Base-by-base conservation (phyloP, 2,329 filamentous ascomycete genomes). In the Fusarium compactum region DNA sequence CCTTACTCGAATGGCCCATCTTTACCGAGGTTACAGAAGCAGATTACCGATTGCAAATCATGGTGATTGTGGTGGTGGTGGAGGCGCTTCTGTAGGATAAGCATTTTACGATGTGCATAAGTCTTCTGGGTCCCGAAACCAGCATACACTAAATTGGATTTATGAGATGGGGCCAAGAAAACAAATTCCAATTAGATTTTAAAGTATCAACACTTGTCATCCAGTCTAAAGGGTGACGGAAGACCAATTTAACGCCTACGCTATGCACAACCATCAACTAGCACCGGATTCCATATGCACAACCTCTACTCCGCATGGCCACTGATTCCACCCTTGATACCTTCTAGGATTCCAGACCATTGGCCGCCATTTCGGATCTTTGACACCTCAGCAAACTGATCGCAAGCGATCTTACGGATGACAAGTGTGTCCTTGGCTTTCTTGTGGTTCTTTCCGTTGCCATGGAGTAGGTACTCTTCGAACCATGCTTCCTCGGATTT, bases 401-500 rank as follows among this genome's bases (percentile, higher is more conserved):
- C 91, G 14, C 86, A 90, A 2, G 90, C 89, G 66, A 96, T 89
- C 67, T 86, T 88, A 71, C 92, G 88, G 85, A 94, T 91, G 71
- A 94, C 84, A 3, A 94, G 83, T 1, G 91, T 92, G 73, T 95
- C 93, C 76, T 88, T 90, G 6, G 91, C 89, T 25, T 87, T 88
- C 68, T 86, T 88, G 10, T 91, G 80, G 44, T 83, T 85, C 74
- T 88, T 89, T 4, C 91, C 92, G 46, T 89, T 88, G 14, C 91
- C 91, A 7, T 83, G 82, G 0, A 88, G 83, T 40, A 97, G 81
- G 62, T 87, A 91, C 27, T 91, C 87, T 70, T 91, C 89, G 67
- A 97, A 89, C 91, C 92, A 95, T 7, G 77, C 77, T 76, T 95
- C 92, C 76, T 97, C 94, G 20, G 87, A 82, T 2, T 83, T 78